phyloP scores from a whole-genome alignment of 2,329 filamentous ascomycete genomes.

The Colletotrichum higginsianum region DNA sequence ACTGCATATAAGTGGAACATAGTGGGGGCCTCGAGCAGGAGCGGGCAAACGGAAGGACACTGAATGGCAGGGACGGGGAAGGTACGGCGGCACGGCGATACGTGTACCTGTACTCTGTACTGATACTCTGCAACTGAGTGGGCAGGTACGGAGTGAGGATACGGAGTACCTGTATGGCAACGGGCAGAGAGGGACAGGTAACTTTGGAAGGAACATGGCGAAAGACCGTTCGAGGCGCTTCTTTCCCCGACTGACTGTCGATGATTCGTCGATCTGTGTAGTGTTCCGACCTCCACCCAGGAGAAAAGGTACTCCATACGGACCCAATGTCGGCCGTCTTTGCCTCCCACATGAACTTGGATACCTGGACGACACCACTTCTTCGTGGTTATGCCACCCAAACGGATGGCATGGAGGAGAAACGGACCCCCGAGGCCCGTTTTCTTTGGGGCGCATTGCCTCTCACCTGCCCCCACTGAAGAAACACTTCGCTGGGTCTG shows the following conservation, averaged over 20 bases:
- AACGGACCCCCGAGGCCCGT: slow-evolving; percentile 6
- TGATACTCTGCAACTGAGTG: no score
- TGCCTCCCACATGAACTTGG: background rate
- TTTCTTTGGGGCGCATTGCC: background rate
- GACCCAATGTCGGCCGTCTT: slow-evolving; percentile 13
- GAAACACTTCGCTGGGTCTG: slow-evolving; percentile 7
- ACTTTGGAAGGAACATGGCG: background rate
- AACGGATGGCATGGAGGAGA: slow-evolving; percentile 2
- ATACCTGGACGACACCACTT: no score
- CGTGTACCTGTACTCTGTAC: no score
- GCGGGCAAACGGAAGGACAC: slow-evolving; percentile 5
- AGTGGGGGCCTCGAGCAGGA: background rate
- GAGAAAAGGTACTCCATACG: slow-evolving; percentile 13
- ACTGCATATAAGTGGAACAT: background rate
- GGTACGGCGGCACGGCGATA: background rate
- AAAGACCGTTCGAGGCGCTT: background rate
- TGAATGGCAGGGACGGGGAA: background rate
- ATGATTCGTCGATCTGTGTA: slow-evolving; percentile 35
- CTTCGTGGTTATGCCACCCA: slow-evolving; percentile 1
- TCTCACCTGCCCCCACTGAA: background rate
- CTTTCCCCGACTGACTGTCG: slow-evolving; percentile 1
- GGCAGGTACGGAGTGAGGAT: no score
- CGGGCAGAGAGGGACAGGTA: background rate
- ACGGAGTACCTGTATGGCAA: background rate
- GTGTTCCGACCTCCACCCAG: slow-evolving; percentile 7